These are phyloP conservation scores for Coprinopsis cinerea DNA, from an alignment of 768 basidiomycete species.

Conservation along the genomic window DNA sequence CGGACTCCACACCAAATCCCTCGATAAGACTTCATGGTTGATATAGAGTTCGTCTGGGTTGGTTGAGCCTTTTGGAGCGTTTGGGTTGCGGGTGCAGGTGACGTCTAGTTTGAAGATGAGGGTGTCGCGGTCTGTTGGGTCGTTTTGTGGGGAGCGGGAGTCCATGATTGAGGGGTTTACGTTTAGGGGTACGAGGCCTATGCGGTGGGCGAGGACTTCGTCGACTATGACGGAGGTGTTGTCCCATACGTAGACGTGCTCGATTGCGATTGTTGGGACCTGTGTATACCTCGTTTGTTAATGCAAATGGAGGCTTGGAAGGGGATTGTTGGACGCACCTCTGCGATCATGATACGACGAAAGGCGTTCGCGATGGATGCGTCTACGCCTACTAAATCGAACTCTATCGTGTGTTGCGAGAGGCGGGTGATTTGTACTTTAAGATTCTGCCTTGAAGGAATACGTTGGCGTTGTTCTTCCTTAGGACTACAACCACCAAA, in stretches of 20 bases:
- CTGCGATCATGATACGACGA: slow-evolving; percentile 87
- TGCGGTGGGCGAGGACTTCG: slow-evolving; percentile 87
- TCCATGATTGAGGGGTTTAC: slow-evolving; percentile 74
- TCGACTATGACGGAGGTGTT: slow-evolving; percentile 94
- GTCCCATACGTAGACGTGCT: slow-evolving; percentile 88
- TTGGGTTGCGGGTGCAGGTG: slow-evolving; percentile 55
- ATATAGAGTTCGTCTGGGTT: slow-evolving; percentile 63
- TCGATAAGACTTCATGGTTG: slow-evolving; percentile 64
- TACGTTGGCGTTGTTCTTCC: slow-evolving; percentile 13
- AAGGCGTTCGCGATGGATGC: slow-evolving; percentile 95
- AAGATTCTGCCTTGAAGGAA: slow-evolving; percentile 53
- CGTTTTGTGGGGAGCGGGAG: slow-evolving; percentile 45
- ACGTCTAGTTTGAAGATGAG: slow-evolving; percentile 78
- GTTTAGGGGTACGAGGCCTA: slow-evolving; percentile 87
- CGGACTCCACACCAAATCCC: slow-evolving; percentile 69
- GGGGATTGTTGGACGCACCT: slow-evolving; percentile 48
- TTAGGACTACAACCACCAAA: background rate
- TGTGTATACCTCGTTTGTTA: slow-evolving; percentile 23
- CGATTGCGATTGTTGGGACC: slow-evolving; percentile 90
- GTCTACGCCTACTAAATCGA: slow-evolving; percentile 93
- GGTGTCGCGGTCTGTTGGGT: slow-evolving; percentile 85
- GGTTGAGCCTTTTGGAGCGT: slow-evolving; percentile 45
- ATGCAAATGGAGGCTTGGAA: background rate
- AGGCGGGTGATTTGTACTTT: slow-evolving; percentile 70
- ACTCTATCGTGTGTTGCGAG: slow-evolving; percentile 82